Evolutionary conservation across 306 rosid species (phyloP).

Genomic region (Gastrolobium villosum): DNA sequence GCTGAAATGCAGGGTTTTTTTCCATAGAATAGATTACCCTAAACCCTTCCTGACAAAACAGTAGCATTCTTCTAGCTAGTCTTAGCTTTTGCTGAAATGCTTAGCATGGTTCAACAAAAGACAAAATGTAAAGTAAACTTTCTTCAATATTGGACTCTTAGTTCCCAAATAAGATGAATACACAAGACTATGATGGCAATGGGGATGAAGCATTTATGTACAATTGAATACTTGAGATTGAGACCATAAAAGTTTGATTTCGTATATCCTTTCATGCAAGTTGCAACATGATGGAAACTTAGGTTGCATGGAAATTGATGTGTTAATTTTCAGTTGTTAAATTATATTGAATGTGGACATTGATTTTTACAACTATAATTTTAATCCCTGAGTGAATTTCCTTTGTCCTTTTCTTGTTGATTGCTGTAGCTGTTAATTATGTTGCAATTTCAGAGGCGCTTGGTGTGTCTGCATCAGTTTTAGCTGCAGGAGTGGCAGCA

Average conservation of each 20-base stretch:
- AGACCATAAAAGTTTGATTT: too few relatives aligned
- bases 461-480: constrained; percentile 68
- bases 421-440: constrained; percentile 76
- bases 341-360: background rate
- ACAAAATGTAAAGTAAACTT: background rate
- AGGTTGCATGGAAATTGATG: background rate
- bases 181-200: background rate
- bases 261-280: background rate
- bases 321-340: background rate
- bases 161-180: background rate
- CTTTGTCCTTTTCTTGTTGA: constrained; percentile 33
- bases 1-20: background rate
- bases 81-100: background rate
- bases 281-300: background rate
- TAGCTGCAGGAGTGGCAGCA: constrained; percentile 86
- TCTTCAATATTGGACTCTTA: background rate
- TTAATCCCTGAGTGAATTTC: constrained; percentile 35
- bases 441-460: constrained; percentile 83
- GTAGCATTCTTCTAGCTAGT: background rate
- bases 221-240: background rate
- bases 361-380: constrained; percentile 1
- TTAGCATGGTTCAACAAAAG: background rate
- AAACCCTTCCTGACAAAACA: background rate
- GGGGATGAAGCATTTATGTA: background rate
- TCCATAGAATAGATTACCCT: too few relatives aligned